phyloP scores from a whole-genome alignment of 2,329 filamentous ascomycete genomes.

The Nigrospora sphaerica region DNA sequence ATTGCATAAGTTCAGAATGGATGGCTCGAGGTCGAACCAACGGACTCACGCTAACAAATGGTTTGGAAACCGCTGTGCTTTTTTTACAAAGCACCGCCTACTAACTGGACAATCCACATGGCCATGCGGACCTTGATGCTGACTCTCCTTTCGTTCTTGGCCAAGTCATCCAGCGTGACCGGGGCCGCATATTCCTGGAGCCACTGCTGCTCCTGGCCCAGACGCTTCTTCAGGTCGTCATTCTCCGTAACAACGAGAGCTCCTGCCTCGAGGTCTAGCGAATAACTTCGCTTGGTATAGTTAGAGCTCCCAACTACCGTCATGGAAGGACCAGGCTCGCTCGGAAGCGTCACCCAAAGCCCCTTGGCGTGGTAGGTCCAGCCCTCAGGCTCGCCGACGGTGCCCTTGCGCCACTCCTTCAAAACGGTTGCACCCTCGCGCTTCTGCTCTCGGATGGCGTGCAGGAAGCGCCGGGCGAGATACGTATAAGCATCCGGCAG shows the following conservation, averaged over 20 bases:
- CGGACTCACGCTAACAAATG: no score
- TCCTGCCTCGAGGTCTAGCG: conserved; percentile 84
- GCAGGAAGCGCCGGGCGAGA: conserved; percentile 74
- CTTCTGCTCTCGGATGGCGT: conserved; percentile 39
- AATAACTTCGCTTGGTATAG: conserved; percentile 91
- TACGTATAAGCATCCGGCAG: conserved; percentile 89
- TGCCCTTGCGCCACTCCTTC: conserved; percentile 83
- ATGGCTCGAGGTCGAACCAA: no score
- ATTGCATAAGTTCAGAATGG: no score
- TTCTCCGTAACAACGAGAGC: conserved; percentile 79
- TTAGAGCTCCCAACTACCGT: conserved; percentile 89
- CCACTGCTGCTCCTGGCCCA: conserved; percentile 77
- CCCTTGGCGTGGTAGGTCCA: conserved; percentile 99
- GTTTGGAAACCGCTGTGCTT: no score
- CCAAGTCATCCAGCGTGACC: conserved; percentile 72
- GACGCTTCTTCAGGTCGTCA: conserved; percentile 57
- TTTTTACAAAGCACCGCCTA: conserved; percentile 75
- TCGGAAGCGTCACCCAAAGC: conserved; percentile 75
- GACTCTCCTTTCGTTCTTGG: conserved; percentile 74
- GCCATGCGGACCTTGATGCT: conserved; percentile 77
- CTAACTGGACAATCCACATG: conserved; percentile 86
- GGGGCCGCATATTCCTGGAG: conserved; percentile 65
- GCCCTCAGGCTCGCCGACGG: conserved; percentile 70
- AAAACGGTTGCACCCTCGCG: conserved; percentile 57
- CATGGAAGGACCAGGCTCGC: conserved; percentile 60